Conservation (phyloP, 2,329 filamentous ascomycete genomes). For the Talaromyces sp. region DNA sequence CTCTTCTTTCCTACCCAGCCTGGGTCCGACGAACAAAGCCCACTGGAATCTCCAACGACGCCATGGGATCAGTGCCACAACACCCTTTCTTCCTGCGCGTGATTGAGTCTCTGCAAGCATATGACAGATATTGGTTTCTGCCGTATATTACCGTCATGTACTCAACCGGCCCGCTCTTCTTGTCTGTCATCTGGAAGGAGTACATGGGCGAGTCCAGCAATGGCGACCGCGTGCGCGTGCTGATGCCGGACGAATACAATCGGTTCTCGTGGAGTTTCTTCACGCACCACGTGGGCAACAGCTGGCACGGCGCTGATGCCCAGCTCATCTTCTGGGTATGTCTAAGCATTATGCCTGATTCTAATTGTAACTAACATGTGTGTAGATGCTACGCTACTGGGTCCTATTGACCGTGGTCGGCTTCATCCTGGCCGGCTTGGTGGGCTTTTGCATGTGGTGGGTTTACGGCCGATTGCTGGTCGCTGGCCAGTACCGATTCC, state of each 20-base stretch:
- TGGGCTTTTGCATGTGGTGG: conserved; percentile 47
- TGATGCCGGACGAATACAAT: conserved; percentile 68
- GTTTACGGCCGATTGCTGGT: conserved; percentile 44
- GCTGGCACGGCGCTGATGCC: conserved; percentile 61
- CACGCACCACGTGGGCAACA: conserved; percentile 59
- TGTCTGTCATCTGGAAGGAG: conserved; percentile 70
- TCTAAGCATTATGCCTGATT: too few species aligned
- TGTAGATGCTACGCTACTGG: conserved; percentile 52
- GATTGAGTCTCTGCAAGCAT: conserved; percentile 61
- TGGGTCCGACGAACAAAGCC: conserved; percentile 67
- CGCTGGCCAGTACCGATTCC: conserved; percentile 36
- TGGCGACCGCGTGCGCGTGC: conserved; percentile 55
- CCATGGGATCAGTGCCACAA: conserved; percentile 66
- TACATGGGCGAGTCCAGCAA: conserved; percentile 49
- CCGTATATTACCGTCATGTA: conserved; percentile 78
- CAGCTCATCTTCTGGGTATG: conserved; percentile 60
- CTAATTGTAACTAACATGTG: too few species aligned
- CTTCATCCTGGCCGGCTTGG: conserved; percentile 43
- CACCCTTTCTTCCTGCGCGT: conserved; percentile 70
- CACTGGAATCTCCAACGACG: conserved; percentile 76
- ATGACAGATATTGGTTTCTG: conserved; percentile 63
- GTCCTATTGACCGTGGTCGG: conserved; percentile 49
- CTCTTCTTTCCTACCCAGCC: conserved; percentile 62
- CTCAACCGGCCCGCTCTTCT: conserved; percentile 68
- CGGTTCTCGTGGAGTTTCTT: conserved; percentile 67